A percentile compares a stretch with the other conserved stretches of the same genome.
phyloP scores from a whole-genome alignment of 1,284 basidiomycete species.

The Trametes sp. region DNA sequence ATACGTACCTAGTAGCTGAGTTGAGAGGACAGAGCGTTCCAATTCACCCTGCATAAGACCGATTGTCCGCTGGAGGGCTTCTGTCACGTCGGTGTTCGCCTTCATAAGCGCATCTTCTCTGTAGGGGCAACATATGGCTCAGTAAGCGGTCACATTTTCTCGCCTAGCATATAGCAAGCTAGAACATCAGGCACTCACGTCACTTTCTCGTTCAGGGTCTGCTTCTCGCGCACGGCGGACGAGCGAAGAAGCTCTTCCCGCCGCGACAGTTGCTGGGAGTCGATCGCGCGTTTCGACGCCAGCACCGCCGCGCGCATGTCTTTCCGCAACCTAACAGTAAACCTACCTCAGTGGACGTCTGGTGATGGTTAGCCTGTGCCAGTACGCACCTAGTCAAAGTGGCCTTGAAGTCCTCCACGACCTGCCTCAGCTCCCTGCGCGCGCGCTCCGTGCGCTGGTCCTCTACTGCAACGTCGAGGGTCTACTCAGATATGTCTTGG shows the following conservation, averaged over 20 bases:
- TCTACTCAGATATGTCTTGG: slow-evolving; percentile 49
- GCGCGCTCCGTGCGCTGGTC: slow-evolving; percentile 68
- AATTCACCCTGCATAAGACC: slow-evolving; percentile 90
- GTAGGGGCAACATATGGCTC: neutral
- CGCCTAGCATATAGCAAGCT: neutral
- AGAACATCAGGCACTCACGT: slow-evolving; percentile 50
- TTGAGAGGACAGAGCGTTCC: slow-evolving; percentile 85
- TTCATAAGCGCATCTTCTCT: slow-evolving; percentile 90
- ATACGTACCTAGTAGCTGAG: slow-evolving; percentile 82
- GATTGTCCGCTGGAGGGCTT: slow-evolving; percentile 84
- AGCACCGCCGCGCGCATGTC: slow-evolving; percentile 73
- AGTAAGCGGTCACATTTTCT: too few relatives aligned
- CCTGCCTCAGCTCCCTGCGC: slow-evolving; percentile 55
- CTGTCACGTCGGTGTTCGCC: slow-evolving; percentile 87
- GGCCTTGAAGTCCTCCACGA: slow-evolving; percentile 57
- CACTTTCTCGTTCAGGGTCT: slow-evolving; percentile 58
- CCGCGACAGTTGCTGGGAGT: slow-evolving; percentile 61
- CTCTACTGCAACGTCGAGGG: slow-evolving; percentile 68
- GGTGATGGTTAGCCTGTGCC: too few relatives aligned
- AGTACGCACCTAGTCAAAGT: slow-evolving; percentile 63
- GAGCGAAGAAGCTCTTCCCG: slow-evolving; percentile 72
- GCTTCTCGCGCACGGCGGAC: slow-evolving; percentile 55
- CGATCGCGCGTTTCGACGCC: slow-evolving; percentile 74
- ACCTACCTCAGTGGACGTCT: too few relatives aligned
- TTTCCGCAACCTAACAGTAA: slow-evolving; percentile 65